A percentile compares a stretch with the other conserved stretches of the same genome.
Evolutionary conservation across 148 eudicot species (phyloP).

Genomic region (Fagopyrum homotropicum): DNA sequence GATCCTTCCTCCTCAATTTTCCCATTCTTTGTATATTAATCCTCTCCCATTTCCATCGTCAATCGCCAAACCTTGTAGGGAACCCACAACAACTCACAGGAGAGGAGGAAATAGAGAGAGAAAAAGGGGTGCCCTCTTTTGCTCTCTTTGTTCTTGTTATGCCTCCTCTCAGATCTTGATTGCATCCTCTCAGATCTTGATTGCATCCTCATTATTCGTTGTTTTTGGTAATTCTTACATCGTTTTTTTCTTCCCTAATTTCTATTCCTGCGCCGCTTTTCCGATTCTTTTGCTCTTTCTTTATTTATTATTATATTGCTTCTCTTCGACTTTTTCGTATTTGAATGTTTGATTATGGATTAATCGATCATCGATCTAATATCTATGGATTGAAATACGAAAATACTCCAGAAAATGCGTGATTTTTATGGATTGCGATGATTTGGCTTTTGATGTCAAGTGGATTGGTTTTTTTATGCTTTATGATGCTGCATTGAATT

Average conservation of each 20-base stretch:
- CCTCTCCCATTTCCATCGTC: constrained; percentile 13
- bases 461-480: not conserved
- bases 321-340: constrained; percentile 10
- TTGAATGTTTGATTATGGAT: constrained; percentile 13
- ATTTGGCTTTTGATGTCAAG: constrained; percentile 2
- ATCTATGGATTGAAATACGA: constrained; percentile 29
- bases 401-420: constrained; percentile 22
- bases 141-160: constrained; percentile 43
- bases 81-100: not conserved
- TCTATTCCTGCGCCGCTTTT: constrained; percentile 9
- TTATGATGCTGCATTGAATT: not conserved
- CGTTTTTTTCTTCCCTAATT: constrained; percentile 15
- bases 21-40: constrained; percentile 8
- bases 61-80: constrained; percentile 9
- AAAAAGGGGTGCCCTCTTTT: constrained; percentile 44
- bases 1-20: constrained; percentile 16
- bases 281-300: constrained; percentile 14
- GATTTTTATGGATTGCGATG: not conserved
- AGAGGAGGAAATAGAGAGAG: constrained; percentile 23
- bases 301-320: not conserved
- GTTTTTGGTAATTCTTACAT: constrained; percentile 1
- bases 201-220: constrained; percentile 4
- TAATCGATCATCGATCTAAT: constrained; percentile 43
- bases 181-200: constrained; percentile 42
- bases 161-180: constrained; percentile 71